Percentiles rank a stretch among this genome's conserved stretches.
These are phyloP conservation scores for Aspergillus sp. DNA, from an alignment of 2,329 filamentous ascomycete species.

Conservation along the genomic window DNA sequence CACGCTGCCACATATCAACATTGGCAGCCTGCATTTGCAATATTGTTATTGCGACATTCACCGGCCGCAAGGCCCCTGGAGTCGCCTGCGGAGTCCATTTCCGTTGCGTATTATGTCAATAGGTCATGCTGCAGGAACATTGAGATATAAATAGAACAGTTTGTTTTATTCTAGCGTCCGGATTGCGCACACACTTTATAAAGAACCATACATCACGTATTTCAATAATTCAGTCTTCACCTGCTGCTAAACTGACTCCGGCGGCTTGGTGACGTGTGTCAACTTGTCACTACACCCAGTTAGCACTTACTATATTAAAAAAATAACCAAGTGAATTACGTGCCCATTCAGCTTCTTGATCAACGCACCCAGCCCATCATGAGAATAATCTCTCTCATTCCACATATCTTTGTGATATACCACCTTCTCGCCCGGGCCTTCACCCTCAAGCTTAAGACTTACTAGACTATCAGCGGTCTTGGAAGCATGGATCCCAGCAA, in stretches of 20 bases:
- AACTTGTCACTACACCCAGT: constrained; percentile 9
- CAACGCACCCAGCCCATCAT: constrained; percentile 8
- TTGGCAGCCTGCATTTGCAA: neutral
- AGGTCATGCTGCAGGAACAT: too few species aligned
- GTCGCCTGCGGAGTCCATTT: neutral
- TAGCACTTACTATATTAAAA: neutral
- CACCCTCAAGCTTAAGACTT: constrained; percentile 5
- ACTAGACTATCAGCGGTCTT: constrained; percentile 13
- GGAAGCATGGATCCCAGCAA: constrained; percentile 3
- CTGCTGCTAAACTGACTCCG: constrained; percentile 1
- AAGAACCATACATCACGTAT: too few species aligned
- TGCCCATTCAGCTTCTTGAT: constrained; percentile 16
- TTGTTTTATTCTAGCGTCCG: too few species aligned
- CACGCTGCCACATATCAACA: neutral
- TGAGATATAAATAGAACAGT: too few species aligned
- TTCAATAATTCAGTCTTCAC: too few species aligned
- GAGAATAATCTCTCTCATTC: constrained; percentile 11
- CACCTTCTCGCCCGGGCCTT: constrained; percentile 7
- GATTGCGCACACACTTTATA: too few species aligned
- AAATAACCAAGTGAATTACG: neutral
- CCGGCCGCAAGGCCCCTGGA: too few species aligned
- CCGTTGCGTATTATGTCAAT: too few species aligned
- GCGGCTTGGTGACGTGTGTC: constrained; percentile 10
- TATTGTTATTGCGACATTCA: neutral
- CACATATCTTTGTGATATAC: constrained; percentile 18